phyloP scores from a whole-genome alignment of 768 basidiomycete genomes.

The Termitomyces titanicus region DNA sequence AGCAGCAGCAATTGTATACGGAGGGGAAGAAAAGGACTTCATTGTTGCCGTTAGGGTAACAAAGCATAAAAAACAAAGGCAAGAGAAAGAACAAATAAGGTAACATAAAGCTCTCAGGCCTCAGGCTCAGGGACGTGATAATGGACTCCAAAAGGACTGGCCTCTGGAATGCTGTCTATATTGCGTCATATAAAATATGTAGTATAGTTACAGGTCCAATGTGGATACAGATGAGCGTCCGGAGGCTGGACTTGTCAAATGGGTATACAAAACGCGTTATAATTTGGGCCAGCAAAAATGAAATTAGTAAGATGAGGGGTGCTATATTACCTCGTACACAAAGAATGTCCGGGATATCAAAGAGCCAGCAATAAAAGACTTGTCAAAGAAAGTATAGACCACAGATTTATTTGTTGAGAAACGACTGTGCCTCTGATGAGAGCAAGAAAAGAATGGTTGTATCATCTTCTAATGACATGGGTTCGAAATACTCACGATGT shows the following conservation, averaged over 20 bases:
- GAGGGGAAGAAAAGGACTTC: not conserved
- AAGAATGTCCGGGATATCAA: not conserved
- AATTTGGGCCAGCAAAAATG: not conserved
- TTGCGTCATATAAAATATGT: not conserved
- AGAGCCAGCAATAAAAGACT: constrained; percentile 7
- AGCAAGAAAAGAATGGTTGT: not conserved
- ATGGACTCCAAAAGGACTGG: not conserved
- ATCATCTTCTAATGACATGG: not conserved
- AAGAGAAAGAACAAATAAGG: too few species aligned
- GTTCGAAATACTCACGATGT: constrained; percentile 26
- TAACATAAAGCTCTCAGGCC: too few species aligned
- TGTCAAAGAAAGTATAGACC: not conserved
- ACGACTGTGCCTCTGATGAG: not conserved
- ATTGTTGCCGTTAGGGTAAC: not conserved
- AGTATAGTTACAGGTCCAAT: not conserved
- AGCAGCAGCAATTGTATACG: not conserved
- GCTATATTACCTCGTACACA: not conserved
- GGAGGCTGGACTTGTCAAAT: not conserved
- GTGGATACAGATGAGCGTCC: not conserved
- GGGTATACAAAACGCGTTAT: not conserved
- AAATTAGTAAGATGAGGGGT: constrained; percentile 2
- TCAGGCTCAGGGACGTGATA: too few species aligned
- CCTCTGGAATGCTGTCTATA: not conserved
- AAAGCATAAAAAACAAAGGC: not conserved
- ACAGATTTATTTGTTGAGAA: not conserved